Base-by-base conservation (phyloP, 164 flowering plant species). In the Stephania cephalantha region DNA sequence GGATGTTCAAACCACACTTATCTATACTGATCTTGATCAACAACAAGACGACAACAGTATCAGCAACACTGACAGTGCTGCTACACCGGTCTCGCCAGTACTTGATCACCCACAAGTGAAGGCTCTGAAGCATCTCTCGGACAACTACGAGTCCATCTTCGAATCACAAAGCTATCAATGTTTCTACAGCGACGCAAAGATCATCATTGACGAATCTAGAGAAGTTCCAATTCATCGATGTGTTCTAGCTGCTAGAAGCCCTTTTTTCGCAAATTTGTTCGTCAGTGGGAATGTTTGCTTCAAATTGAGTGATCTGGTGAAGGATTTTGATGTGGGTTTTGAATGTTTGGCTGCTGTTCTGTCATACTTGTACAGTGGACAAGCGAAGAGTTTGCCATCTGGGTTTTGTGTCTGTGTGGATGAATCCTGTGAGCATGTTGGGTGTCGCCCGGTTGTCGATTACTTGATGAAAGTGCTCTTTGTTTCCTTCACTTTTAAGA, bases 191-290 rank as follows among this genome's bases (percentile, higher is more conserved):
- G 97, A 92, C 74, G 90, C 90, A 15, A 81, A 71, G 53, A 82
- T 92, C 78, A 69, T 77, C 13, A 73, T 85, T 13, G 30, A 80
- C 50, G 79, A 69, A 29, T 84, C 81, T 55, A 84, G 80, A 5
- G 89, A 86, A 69, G 76, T 90, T 15, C 80, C 87, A 6, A 83
- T 90, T 65, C 97, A 92, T 82, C 89, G 93, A 20, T 90, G 90
- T 78, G 77, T 92, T 70, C 83, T 92, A 7, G 68, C 89, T 0
- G 84, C 88, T 22, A 75, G 97, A 69, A 89, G 93, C 73, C 74
- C 83, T 0, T 89, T 85, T 70, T 90, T 92, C 74, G 83, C 74
- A 79, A 71, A n/a, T 25, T 52, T 83, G 12, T 90, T 91, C 67
- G 10, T 76, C 20, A 66, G 76, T n/a, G 31, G 66, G 65, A 68